phyloP scores from a whole-genome alignment of 2,329 filamentous ascomycete species.

The Alternaria ethzedia region DNA sequence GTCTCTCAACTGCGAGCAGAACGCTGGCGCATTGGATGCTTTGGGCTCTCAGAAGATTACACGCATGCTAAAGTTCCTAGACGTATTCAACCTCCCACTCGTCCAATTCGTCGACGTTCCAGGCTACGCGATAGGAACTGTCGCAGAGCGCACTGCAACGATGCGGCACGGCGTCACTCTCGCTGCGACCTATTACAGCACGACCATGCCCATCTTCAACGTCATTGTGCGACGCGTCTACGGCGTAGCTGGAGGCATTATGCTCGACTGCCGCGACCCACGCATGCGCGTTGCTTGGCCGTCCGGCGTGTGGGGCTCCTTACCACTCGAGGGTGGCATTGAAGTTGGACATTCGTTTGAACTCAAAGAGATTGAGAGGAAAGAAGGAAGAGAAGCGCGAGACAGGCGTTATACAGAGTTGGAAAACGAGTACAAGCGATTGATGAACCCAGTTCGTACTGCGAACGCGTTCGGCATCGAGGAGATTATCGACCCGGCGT shows the following conservation, averaged over 20 bases:
- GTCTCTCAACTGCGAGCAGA: conserved; percentile 65
- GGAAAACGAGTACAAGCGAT: conserved; percentile 64
- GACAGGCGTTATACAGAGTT: conserved; percentile 62
- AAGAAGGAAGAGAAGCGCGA: conserved; percentile 56
- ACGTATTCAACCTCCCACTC: conserved; percentile 69
- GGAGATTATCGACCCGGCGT: conserved; percentile 69
- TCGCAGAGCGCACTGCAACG: conserved; percentile 67
- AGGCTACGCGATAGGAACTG: conserved; percentile 68
- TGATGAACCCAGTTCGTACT: conserved; percentile 70
- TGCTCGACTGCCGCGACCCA: conserved; percentile 68
- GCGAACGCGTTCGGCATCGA: conserved; percentile 69
- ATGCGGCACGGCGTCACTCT: conserved; percentile 70
- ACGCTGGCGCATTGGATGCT: conserved; percentile 67
- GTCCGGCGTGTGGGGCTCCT: conserved; percentile 66
- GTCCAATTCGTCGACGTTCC: conserved; percentile 69
- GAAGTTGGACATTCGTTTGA: conserved; percentile 69
- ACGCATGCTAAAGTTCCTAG: conserved; percentile 66
- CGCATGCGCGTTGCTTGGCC: conserved; percentile 69
- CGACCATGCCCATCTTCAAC: conserved; percentile 67
- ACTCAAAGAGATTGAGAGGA: conserved; percentile 61
- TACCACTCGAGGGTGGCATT: conserved; percentile 69
- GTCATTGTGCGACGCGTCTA: conserved; percentile 68
- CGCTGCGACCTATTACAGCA: conserved; percentile 67
- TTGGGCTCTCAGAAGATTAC: conserved; percentile 67
- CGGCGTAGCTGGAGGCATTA: conserved; percentile 69